phyloP scores from a whole-genome alignment of 2,329 filamentous ascomycete genomes.

The Exophiala sideris region DNA sequence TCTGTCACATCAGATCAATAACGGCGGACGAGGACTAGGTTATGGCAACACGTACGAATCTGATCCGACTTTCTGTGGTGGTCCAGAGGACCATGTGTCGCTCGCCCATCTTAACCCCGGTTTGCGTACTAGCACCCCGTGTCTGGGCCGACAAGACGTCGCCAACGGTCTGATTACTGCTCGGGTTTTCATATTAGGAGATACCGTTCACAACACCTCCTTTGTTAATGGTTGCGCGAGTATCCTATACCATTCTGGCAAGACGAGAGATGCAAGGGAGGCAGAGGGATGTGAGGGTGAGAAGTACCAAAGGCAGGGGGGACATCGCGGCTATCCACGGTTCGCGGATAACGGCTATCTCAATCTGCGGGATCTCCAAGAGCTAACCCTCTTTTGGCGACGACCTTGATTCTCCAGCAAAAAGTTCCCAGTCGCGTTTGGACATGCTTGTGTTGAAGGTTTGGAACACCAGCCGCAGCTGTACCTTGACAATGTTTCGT shows the following conservation, averaged over 20 bases:
- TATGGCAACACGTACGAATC: slow-evolving; percentile 49
- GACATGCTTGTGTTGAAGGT: background rate
- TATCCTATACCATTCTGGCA: background rate
- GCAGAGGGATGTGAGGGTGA: background rate
- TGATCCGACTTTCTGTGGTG: slow-evolving; percentile 40
- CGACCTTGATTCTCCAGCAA: background rate
- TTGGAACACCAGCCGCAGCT: too few relatives aligned
- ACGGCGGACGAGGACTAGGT: background rate
- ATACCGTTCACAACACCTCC: background rate
- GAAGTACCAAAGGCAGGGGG: background rate
- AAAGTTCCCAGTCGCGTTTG: background rate
- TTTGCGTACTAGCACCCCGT: slow-evolving; percentile 6
- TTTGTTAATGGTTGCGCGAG: background rate
- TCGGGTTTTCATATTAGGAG: slow-evolving; percentile 15
- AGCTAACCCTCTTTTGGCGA: slow-evolving; percentile 2
- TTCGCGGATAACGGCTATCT: background rate
- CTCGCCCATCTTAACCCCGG: slow-evolving; percentile 22
- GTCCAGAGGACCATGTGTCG: slow-evolving; percentile 21
- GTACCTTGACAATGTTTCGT: slow-evolving; percentile 10
- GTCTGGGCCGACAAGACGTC: slow-evolving; percentile 7
- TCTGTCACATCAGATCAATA: slow-evolving; percentile 35
- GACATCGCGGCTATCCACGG: slow-evolving; percentile 3
- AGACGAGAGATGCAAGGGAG: background rate
- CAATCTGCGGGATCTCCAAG: background rate
- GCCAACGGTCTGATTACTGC: slow-evolving; percentile 11